Percentiles rank a stretch among this genome's conserved stretches.
Evolutionary conservation across 176 grass and related monocot species (phyloP).

Genomic region (Musa acuminata): DNA sequence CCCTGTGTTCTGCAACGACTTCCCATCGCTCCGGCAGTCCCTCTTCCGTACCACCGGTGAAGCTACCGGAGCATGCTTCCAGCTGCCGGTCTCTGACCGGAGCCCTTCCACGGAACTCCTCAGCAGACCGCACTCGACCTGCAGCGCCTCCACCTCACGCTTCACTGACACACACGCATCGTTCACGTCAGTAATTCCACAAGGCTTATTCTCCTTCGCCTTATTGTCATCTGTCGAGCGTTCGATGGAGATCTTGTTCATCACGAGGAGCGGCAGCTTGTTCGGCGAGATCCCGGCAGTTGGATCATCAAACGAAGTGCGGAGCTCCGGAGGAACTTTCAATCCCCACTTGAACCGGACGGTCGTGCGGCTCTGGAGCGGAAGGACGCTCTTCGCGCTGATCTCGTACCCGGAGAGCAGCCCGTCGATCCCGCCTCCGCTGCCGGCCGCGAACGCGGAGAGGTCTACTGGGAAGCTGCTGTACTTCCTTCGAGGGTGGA

Average conservation of each 20-base stretch:
- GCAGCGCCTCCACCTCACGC: constrained; percentile 1
- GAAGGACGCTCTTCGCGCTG: neutral
- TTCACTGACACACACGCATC: constrained; percentile 7
- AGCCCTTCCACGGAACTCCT: neutral
- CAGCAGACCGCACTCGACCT: neutral
- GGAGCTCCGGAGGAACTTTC: constrained; percentile 47
- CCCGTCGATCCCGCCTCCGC: neutral
- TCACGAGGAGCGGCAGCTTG: constrained; percentile 74
- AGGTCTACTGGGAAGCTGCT: neutral
- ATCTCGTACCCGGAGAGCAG: neutral
- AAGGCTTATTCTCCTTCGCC: constrained; percentile 10
- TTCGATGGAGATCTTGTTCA: constrained; percentile 77
- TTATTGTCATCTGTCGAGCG: constrained; percentile 18
- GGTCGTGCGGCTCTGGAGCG: neutral
- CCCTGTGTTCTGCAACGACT: neutral
- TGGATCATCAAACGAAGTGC: constrained; percentile 2
- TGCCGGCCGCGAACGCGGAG: neutral
- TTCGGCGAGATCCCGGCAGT: constrained; percentile 22
- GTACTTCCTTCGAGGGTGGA: neutral
- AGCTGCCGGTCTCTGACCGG: neutral
- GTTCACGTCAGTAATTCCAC: neutral
- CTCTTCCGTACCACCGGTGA: neutral
- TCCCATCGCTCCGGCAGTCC: neutral
- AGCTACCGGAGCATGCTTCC: neutral
- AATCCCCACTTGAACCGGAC: constrained; percentile 65